Percentiles rank a stretch among this genome's conserved stretches.
These are phyloP conservation scores for Helianthus tuberosus DNA, from an alignment of 129 eudicot species.

Conservation along the genomic window DNA sequence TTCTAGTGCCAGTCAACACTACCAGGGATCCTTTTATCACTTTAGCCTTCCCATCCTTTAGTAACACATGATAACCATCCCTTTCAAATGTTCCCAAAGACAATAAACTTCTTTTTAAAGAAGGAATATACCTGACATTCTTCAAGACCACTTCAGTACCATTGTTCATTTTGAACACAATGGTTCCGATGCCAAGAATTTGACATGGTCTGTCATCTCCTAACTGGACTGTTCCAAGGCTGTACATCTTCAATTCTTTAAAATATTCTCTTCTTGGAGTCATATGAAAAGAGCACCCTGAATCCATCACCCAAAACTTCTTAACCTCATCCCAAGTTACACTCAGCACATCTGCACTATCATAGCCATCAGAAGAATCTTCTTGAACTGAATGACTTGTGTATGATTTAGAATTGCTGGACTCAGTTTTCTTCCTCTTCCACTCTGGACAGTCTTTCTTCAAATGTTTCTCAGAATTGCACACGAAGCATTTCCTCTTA, in stretches of 20 bases:
- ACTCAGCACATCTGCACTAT: not conserved
- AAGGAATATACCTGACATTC: not conserved
- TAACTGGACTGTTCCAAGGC: too few relatives aligned
- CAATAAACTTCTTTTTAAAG: not conserved
- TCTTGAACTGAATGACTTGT: not conserved
- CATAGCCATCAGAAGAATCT: not conserved
- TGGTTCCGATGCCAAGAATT: not conserved
- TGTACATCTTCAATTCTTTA: too few relatives aligned
- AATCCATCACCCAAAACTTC: not conserved
- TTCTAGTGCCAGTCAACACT: not conserved
- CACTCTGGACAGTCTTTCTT: not conserved
- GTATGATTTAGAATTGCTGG: too few relatives aligned
- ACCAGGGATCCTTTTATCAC: not conserved
- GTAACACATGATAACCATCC: not conserved
- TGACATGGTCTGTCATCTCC: too few relatives aligned
- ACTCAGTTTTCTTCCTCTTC: not conserved
- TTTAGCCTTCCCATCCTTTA: not conserved
- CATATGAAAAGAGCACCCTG: too few relatives aligned
- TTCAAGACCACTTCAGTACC: not conserved
- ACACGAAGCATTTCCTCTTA: not conserved
- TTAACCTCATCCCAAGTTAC: not conserved
- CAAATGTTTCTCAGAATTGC: not conserved
- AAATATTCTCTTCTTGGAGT: too few relatives aligned
- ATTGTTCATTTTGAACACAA: not conserved
- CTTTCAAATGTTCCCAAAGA: not conserved